Evolutionary conservation across 352 stramenopile genomes (phyloP).

Genomic region (Phytophthora capsici): DNA sequence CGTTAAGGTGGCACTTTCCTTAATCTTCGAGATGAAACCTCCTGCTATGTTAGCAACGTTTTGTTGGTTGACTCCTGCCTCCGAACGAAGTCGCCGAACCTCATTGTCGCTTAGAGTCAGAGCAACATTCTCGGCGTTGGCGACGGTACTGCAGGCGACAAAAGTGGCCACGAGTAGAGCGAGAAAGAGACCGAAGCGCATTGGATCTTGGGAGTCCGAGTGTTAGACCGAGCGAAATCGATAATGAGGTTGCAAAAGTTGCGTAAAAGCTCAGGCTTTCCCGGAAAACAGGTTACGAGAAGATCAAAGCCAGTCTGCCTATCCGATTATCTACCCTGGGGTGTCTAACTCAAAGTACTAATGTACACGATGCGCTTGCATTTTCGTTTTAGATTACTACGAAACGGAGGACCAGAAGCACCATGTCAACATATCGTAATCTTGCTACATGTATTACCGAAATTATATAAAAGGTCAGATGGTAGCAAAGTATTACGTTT

Average conservation of each 20-base stretch:
- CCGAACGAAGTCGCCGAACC: not conserved
- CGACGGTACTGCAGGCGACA: not conserved
- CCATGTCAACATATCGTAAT: no score
- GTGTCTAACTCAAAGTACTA: no score
- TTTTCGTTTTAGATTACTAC: no score
- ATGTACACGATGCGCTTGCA: not conserved
- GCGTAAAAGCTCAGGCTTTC: not conserved
- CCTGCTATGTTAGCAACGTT: not conserved
- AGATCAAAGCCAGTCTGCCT: not conserved
- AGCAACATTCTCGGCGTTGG: not conserved
- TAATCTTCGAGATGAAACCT: not conserved
- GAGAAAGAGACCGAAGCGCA: conserved; percentile 6
- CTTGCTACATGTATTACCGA: no score
- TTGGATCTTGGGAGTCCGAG: not conserved
- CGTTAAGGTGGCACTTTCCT: not conserved
- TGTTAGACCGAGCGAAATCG: not conserved
- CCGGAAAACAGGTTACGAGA: not conserved
- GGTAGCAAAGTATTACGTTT: no score
- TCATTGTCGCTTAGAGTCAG: not conserved
- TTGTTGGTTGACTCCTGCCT: not conserved
- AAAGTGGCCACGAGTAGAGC: conserved; percentile 9
- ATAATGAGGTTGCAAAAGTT: no score
- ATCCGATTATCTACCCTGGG: conserved; percentile 11
- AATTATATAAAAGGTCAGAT: no score
- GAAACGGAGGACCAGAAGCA: no score